Conservation (phyloP, 768 basidiomycete species). For the Trametes elegans region DNA sequence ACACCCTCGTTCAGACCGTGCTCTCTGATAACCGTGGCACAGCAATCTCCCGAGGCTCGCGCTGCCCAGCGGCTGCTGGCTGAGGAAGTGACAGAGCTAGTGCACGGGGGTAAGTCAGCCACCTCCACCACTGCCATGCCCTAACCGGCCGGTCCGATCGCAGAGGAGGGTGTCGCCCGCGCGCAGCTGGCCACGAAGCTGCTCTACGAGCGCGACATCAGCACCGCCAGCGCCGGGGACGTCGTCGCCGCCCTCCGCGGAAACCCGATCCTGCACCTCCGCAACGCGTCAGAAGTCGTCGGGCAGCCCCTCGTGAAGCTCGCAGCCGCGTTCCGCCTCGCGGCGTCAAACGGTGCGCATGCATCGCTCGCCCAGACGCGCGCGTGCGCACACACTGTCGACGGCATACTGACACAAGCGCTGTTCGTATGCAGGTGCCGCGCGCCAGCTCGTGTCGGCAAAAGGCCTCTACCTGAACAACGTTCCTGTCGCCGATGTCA, state of each 20-base stretch:
- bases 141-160: too few species aligned
- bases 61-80: conserved; percentile 29
- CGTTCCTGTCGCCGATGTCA: conserved; percentile 47
- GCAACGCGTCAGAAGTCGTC: conserved; percentile 50
- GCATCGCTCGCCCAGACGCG: too few species aligned
- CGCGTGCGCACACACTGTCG: not conserved
- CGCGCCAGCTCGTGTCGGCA: conserved; percentile 55
- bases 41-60: conserved; percentile 26
- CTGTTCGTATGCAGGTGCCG: conserved; percentile 50
- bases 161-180: conserved; percentile 24
- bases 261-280: conserved; percentile 63
- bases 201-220: conserved; percentile 27
- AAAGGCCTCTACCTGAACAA: conserved; percentile 79
- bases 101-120: conserved; percentile 28
- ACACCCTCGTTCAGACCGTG: not conserved
- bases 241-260: conserved; percentile 59
- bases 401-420: not conserved
- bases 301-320: conserved; percentile 58
- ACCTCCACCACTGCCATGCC: too few species aligned
- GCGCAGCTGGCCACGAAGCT: conserved; percentile 26
- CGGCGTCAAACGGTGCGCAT: conserved; percentile 61
- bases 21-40: not conserved
- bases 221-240: conserved; percentile 46
- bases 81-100: conserved; percentile 28
- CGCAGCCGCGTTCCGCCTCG: conserved; percentile 54